phyloP scores from a whole-genome alignment of 495 filamentous ascomycete species.

The Extremus antarcticus region DNA sequence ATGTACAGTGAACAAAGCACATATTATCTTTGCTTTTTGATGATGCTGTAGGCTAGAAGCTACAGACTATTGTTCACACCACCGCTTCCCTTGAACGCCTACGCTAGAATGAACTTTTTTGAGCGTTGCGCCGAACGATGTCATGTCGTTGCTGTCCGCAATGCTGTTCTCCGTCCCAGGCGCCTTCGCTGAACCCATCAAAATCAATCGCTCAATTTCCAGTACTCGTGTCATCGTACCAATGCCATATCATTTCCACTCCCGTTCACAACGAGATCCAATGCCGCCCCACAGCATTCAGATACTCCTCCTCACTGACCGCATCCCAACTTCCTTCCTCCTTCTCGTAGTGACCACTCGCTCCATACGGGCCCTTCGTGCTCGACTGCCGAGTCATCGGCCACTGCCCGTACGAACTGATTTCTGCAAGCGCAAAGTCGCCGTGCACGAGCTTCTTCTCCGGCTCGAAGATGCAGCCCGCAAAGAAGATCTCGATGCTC shows the following conservation, averaged over 20 bases:
- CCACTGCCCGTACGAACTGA: constrained; percentile 34
- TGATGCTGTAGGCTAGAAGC: too few species aligned
- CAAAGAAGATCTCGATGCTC: constrained; percentile 39
- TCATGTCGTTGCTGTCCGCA: too few species aligned
- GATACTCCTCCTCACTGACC: constrained; percentile 37
- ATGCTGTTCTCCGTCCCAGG: too few species aligned
- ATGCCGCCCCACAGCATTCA: constrained; percentile 29
- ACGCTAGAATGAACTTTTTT: too few species aligned
- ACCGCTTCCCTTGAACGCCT: too few species aligned
- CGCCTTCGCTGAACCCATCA: too few species aligned
- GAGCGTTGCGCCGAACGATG: too few species aligned
- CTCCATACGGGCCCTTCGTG: constrained; percentile 43
- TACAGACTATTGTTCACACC: too few species aligned
- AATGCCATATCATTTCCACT: background rate
- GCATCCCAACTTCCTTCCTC: constrained; percentile 31
- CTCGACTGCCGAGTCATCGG: constrained; percentile 24
- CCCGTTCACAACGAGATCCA: constrained; percentile 24
- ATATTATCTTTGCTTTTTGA: too few species aligned
- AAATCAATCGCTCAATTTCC: too few species aligned
- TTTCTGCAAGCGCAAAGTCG: constrained; percentile 33
- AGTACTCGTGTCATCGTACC: background rate
- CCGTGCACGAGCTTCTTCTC: constrained; percentile 37
- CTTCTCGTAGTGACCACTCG: constrained; percentile 41
- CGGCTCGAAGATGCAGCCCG: constrained; percentile 39
- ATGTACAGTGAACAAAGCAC: too few species aligned